Evolutionary conservation across 1,284 basidiomycete genomes (phyloP).

Genomic region (Singerocomus inundabilis): DNA sequence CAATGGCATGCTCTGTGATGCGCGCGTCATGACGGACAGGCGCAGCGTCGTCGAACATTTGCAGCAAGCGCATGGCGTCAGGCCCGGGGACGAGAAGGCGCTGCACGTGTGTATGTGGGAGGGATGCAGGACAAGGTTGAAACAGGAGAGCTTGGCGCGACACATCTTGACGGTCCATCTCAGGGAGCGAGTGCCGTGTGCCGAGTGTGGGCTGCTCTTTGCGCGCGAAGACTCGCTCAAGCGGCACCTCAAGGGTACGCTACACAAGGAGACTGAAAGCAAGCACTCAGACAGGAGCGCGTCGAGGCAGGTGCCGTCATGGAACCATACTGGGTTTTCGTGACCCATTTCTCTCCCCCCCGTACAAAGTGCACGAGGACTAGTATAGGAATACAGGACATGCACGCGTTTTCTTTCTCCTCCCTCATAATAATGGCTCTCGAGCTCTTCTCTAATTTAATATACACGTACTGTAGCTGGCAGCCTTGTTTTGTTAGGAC

Average conservation of each 20-base stretch:
- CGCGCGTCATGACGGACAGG: constrained; percentile 9
- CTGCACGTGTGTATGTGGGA: constrained; percentile 18
- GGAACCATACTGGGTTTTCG: background rate
- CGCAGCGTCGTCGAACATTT: constrained; percentile 20
- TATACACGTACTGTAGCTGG: too few relatives aligned
- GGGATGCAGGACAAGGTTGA: constrained; percentile 12
- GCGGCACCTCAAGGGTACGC: constrained; percentile 19
- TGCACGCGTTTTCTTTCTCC: background rate
- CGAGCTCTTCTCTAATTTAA: too few relatives aligned
- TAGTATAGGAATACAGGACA: background rate
- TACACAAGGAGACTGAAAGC: constrained; percentile 5
- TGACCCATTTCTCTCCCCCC: background rate
- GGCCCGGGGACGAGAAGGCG: constrained; percentile 22
- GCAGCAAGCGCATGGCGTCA: constrained; percentile 11
- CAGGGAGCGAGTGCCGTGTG: constrained; percentile 13
- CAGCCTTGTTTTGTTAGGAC: too few relatives aligned
- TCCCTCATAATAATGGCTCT: too few relatives aligned
- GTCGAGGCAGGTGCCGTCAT: background rate
- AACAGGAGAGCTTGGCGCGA: constrained; percentile 27
- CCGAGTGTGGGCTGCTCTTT: constrained; percentile 13
- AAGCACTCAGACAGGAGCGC: background rate
- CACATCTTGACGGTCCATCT: constrained; percentile 24
- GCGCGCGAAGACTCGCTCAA: constrained; percentile 31
- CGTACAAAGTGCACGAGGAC: background rate
- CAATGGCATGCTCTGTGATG: constrained; percentile 3